Conservation (phyloP, 345 rosid species). For the Salix udensis region DNA sequence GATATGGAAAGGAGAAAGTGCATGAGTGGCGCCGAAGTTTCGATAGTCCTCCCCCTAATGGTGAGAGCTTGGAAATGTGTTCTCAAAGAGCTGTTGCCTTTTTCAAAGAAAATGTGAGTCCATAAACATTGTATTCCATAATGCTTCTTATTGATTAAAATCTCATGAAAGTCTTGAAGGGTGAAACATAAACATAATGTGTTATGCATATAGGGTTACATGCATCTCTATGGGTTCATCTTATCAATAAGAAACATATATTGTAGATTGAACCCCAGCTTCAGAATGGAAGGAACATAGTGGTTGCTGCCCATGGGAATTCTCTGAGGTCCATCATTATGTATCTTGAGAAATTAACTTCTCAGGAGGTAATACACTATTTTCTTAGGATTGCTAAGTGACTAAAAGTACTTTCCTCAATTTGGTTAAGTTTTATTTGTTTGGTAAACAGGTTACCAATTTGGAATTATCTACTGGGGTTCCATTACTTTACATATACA, state of each 20-base stretch:
- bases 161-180: not conserved
- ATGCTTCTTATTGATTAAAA: constrained; percentile 4
- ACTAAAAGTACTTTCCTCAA: not conserved
- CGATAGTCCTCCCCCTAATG: constrained; percentile 88
- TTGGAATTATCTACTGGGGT: constrained; percentile 87
- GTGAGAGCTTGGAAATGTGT: constrained; percentile 98
- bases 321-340: constrained; percentile 89
- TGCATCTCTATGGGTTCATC: not conserved
- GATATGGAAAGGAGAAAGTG: constrained; percentile 85
- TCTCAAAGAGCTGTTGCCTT: constrained; percentile 87
- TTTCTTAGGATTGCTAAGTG: not conserved
- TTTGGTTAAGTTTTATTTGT: not conserved
- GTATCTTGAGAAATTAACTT: constrained; percentile 93
- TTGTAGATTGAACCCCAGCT: constrained; percentile 85
- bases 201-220: not conserved
- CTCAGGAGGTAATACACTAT: constrained; percentile 63
- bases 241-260: constrained; percentile 4
- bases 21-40: constrained; percentile 98
- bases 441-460: constrained; percentile 55
- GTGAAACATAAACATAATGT: too few species aligned
- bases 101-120: constrained; percentile 45
- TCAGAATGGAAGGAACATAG: constrained; percentile 65
- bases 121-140: not conserved
- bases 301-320: constrained; percentile 98
- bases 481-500: constrained; percentile 89